These are phyloP conservation scores for Trichoderma semiorbis DNA, from an alignment of 2,329 filamentous ascomycete genomes.

Conservation along the genomic window DNA sequence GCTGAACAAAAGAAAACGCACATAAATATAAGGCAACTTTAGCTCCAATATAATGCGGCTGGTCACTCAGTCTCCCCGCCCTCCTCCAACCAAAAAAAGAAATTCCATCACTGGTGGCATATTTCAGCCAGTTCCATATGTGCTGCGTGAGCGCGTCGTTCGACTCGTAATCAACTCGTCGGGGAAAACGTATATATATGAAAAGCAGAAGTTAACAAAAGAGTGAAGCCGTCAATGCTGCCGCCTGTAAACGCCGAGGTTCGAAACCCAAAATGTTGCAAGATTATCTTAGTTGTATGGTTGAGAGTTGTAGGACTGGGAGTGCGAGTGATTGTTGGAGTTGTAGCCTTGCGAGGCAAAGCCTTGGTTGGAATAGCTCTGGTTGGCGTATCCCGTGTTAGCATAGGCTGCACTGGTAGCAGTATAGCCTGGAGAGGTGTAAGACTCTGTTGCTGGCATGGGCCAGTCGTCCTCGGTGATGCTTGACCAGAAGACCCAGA, in stretches of 20 bases:
- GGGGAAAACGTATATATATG: constrained; percentile 4
- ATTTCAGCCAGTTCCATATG: not conserved
- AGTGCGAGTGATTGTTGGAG: not conserved
- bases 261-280: constrained; percentile 16
- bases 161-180: constrained; percentile 18
- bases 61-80: not conserved
- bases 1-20: not conserved
- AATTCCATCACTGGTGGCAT: constrained; percentile 16
- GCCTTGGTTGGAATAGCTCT: not conserved
- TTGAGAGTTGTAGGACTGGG: constrained; percentile 13
- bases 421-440: constrained; percentile 30
- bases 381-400: not conserved
- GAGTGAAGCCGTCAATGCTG: constrained; percentile 22
- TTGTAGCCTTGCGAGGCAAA: constrained; percentile 12
- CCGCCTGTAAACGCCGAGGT: constrained; percentile 26
- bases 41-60: constrained; percentile 4
- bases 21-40: not conserved
- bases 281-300: constrained; percentile 12
- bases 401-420: not conserved
- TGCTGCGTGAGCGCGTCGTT: constrained; percentile 19
- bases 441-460: constrained; percentile 44
- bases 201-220: constrained; percentile 16
- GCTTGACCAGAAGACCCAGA: constrained; percentile 98
- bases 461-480: constrained; percentile 99
- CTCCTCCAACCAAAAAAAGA: not conserved